These are phyloP conservation scores for Puccinia triticina DNA, from an alignment of 1,284 basidiomycete genomes.

Conservation along the genomic window DNA sequence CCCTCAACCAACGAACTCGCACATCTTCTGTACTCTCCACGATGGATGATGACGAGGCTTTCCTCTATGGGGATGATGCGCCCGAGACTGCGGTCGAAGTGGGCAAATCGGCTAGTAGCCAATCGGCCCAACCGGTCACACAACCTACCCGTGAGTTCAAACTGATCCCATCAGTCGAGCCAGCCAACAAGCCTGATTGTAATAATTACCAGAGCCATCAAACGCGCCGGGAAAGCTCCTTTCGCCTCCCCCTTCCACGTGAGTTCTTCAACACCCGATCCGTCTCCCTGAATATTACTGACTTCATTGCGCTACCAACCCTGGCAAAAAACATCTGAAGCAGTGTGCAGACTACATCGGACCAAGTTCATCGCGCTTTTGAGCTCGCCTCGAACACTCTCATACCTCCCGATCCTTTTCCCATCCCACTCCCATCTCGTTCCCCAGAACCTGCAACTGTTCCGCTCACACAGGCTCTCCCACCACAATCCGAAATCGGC, in stretches of 20 bases:
- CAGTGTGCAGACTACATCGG: background rate
- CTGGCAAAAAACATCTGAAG: background rate
- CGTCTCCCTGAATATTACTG: background rate
- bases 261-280: background rate
- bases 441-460: background rate
- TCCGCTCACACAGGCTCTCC: background rate
- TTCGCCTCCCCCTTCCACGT: constrained; percentile 2
- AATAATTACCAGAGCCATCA: background rate
- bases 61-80: constrained; percentile 41
- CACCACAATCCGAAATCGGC: background rate
- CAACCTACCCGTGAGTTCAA: constrained; percentile 2
- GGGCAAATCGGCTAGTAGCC: background rate
- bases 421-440: background rate
- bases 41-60: constrained; percentile 51
- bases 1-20: background rate
- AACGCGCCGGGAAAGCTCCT: background rate
- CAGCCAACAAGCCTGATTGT: background rate
- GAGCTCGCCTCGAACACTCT: background rate
- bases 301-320: background rate
- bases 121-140: background rate
- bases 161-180: background rate
- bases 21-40: background rate
- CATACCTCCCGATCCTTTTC: background rate
- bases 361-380: constrained; percentile 11
- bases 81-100: background rate